Percentiles rank a stretch among this genome's conserved stretches.
phyloP scores from a whole-genome alignment of 345 rosid genomes.

The Populus euphratica region DNA sequence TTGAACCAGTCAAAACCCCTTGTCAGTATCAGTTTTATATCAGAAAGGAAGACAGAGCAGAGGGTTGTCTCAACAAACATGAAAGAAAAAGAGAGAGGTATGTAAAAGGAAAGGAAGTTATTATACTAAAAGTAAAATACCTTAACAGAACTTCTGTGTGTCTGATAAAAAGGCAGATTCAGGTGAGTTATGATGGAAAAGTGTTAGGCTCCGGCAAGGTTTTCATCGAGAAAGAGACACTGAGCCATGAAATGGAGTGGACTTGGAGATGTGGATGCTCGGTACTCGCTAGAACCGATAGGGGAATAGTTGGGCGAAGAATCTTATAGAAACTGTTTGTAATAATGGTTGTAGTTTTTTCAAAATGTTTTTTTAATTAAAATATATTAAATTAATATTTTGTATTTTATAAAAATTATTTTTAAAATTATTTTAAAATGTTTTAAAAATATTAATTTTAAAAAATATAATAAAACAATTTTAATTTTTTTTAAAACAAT shows the following conservation, averaged over 20 bases:
- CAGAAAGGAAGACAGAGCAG: neutral
- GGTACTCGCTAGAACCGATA: neutral
- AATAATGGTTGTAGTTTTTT: too few species aligned
- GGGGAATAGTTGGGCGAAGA: neutral
- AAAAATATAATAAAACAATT: too few species aligned
- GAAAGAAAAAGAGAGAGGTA: neutral
- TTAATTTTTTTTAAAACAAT: too few species aligned
- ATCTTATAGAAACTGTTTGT: neutral
- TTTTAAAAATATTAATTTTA: too few species aligned
- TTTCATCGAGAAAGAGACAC: neutral
- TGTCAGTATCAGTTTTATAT: neutral
- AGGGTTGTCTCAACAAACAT: neutral
- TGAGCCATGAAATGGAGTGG: neutral
- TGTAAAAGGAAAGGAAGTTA: neutral
- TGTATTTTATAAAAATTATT: too few species aligned
- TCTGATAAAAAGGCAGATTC: neutral
- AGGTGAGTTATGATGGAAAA: neutral
- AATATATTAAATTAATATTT: too few species aligned
- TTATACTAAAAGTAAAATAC: conserved; percentile 1
- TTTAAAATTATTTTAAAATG: too few species aligned
- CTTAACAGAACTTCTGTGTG: neutral
- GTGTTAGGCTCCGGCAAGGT: neutral
- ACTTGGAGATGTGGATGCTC: neutral
- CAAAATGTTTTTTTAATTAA: too few species aligned
- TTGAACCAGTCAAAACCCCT: neutral